phyloP scores from a whole-genome alignment of 2,329 filamentous ascomycete species.

The Colletotrichum melonis region DNA sequence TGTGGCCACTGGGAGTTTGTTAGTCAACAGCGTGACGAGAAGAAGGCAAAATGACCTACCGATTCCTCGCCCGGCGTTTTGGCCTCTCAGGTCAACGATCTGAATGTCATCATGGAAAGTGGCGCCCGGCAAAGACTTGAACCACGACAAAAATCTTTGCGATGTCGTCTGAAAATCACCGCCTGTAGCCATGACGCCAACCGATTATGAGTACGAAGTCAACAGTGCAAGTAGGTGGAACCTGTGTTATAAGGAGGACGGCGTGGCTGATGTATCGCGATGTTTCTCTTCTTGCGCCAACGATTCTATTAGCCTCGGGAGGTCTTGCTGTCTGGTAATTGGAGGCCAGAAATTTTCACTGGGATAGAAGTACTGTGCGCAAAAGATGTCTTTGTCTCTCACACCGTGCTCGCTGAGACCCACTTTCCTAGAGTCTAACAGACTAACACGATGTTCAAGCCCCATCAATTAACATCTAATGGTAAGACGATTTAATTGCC shows the following conservation, averaged over 20 bases:
- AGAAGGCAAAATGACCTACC: constrained; percentile 48
- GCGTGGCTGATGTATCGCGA: not conserved
- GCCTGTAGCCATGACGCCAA: constrained; percentile 39
- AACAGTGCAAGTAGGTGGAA: not conserved
- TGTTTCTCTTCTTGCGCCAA: not conserved
- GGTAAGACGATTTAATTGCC: no score
- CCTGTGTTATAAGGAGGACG: not conserved
- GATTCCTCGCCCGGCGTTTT: constrained; percentile 66
- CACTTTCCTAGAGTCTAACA: not conserved
- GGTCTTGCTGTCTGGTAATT: not conserved
- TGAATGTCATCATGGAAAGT: constrained; percentile 64
- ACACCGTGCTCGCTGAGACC: not conserved
- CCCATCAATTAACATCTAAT: no score
- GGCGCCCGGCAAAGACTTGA: constrained; percentile 61
- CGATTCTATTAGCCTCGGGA: not conserved
- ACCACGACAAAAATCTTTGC: constrained; percentile 64
- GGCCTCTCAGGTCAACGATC: constrained; percentile 63
- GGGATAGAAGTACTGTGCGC: not conserved
- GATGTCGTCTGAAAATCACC: constrained; percentile 56
- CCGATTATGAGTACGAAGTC: fast-evolving
- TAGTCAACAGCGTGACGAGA: not conserved
- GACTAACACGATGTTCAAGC: not conserved
- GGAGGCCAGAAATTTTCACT: constrained; percentile 9
- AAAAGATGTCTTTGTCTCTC: not conserved
- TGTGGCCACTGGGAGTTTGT: constrained; percentile 69